These are phyloP conservation scores for Conringia planisiliqua DNA, from an alignment of 345 rosid species.

Conservation along the genomic window DNA sequence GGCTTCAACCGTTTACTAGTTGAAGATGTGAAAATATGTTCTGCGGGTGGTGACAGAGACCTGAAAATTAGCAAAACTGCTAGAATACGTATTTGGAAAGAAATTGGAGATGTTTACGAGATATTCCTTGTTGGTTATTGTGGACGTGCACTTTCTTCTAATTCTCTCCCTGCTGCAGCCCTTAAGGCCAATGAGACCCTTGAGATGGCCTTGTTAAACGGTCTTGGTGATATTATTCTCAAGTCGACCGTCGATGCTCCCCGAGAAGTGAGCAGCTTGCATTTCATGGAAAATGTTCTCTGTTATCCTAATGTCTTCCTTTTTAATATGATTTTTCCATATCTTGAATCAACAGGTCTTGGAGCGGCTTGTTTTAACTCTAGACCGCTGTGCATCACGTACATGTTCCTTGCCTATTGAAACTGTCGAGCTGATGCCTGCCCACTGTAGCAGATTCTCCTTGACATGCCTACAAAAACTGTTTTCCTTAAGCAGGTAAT, in stretches of 20 bases:
- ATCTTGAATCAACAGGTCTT: slow-evolving; percentile 51
- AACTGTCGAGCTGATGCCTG: slow-evolving; percentile 96
- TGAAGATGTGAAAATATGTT: slow-evolving; percentile 53
- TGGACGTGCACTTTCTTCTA: slow-evolving; percentile 90
- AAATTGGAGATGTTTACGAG: slow-evolving; percentile 89
- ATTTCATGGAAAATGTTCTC: neutral
- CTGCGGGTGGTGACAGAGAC: slow-evolving; percentile 42
- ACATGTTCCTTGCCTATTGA: slow-evolving; percentile 90
- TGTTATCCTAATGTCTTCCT: slow-evolving; percentile 4
- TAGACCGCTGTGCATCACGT: slow-evolving; percentile 97
- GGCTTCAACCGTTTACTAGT: slow-evolving; percentile 78
- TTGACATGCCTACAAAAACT: slow-evolving; percentile 76
- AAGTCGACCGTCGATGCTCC: slow-evolving; percentile 78
- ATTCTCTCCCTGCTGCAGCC: slow-evolving; percentile 52
- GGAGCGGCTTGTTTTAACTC: slow-evolving; percentile 72
- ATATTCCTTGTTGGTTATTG: slow-evolving; percentile 92
- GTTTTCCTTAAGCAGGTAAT: slow-evolving; percentile 82
- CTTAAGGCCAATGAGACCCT: slow-evolving; percentile 74
- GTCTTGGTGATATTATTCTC: slow-evolving; percentile 78
- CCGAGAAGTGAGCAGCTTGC: slow-evolving; percentile 55
- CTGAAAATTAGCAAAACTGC: slow-evolving; percentile 56
- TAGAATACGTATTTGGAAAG: slow-evolving; percentile 87
- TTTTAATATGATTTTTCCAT: neutral
- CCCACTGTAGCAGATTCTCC: slow-evolving; percentile 89
- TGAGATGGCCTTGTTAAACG: slow-evolving; percentile 70